Base-by-base conservation (phyloP, 192 early-diverging fungal genomes). In the Linnemannia elongata region DNA sequence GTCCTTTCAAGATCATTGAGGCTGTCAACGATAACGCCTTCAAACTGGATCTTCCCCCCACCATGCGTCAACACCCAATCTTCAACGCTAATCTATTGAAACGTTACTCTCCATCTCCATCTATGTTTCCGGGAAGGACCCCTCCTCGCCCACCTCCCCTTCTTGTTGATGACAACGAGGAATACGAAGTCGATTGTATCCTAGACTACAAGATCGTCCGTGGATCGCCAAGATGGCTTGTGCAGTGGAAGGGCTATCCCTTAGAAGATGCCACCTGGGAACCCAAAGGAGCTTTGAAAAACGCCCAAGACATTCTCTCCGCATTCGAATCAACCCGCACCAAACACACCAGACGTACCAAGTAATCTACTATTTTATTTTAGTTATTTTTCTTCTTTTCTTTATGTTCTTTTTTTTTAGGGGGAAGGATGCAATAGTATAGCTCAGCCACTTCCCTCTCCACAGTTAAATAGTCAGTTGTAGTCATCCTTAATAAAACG, bases 211-310 rank as follows among this genome's bases (percentile, higher is more conserved):
- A 22, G 47, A 7, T 33, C 22, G 6, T 2, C 1, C 17, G 47
- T 1, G 7, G 24, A 44, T n/a, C n/a, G n/a, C 49, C 22, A 1
- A 1, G 44, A 33, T 75, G 22, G 22, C 73, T 75, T 30, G 24
- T 75, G 1, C 9, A 52, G 8, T 75, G 47, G 73, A 75, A 77
- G 24, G 63, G 76, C 24, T 77, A 77, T n/a, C 76, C 76, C 4
- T 1, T 15, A 3, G 76, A 77, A 0, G 63, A 47, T n/a, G 33
- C 76, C 18, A 45, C 63, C 2, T 77, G 63, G 76, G 41, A 39
- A 49, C 55, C 74, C 39, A 54, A 57, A 18, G 27, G 15, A 6
- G 0, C 74, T 5, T 36, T 75, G 2, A 63, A 12, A 0, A 55
- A 63, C 35, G 74, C 54, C 4, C 24, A 49, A 9, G 24, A 74